Evolutionary conservation across 176 grass and related monocot genomes (phyloP).

Genomic region (Poa annua): DNA sequence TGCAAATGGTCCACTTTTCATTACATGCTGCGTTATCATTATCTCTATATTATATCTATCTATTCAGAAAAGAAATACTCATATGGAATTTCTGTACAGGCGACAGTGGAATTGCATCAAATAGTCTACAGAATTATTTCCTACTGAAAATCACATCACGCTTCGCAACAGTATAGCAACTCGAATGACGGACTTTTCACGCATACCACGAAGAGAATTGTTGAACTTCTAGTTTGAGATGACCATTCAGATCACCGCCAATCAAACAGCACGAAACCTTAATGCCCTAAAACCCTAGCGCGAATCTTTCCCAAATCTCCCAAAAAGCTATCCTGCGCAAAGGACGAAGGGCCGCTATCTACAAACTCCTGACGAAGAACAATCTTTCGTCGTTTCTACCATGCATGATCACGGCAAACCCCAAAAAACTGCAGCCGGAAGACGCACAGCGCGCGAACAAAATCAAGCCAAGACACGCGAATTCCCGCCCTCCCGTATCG

Average conservation of each 20-base stretch:
- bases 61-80: background rate
- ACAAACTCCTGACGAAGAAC: conserved; percentile 4
- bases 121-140: background rate
- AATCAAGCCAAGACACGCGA: background rate
- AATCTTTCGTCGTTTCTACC: background rate
- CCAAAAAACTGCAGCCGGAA: background rate
- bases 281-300: conserved; percentile 5
- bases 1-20: conserved; percentile 10
- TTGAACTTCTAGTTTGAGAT: background rate
- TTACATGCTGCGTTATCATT: background rate
- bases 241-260: background rate
- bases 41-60: background rate
- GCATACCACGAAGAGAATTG: background rate
- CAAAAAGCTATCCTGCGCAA: background rate
- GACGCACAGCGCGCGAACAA: background rate
- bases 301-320: background rate
- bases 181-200: background rate
- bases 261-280: background rate
- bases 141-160: background rate
- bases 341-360: background rate
- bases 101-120: background rate
- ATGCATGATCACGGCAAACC: conserved; percentile 12
- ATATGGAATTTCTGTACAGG: conserved; percentile 8
- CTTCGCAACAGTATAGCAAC: background rate
- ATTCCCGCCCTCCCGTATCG: background rate